A percentile compares a stretch with the other conserved stretches of the same genome.
These are phyloP conservation scores for Colletotrichum aenigma DNA, from an alignment of 2,329 filamentous ascomycete genomes.

Conservation along the genomic window DNA sequence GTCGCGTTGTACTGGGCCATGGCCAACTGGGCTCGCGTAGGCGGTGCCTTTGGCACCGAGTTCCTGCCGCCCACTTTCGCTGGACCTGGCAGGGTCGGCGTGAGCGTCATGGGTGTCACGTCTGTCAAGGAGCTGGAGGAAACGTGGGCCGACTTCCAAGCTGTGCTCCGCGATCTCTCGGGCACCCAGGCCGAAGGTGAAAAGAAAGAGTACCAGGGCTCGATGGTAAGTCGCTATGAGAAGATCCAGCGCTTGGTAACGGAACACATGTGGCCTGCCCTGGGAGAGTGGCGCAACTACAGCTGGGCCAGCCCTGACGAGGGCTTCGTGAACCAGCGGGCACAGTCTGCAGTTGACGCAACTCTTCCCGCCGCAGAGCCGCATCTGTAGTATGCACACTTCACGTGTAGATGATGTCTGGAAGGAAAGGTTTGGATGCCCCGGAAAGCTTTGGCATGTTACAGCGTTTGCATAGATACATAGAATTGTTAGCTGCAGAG, in stretches of 20 bases:
- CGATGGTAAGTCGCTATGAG: constrained; percentile 24
- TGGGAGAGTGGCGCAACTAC: constrained; percentile 68
- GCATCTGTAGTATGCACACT: background rate
- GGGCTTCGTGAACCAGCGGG: constrained; percentile 42
- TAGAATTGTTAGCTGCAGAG: background rate
- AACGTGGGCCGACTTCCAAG: constrained; percentile 63
- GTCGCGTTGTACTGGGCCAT: constrained; percentile 85
- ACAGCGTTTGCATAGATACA: background rate
- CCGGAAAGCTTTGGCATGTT: background rate
- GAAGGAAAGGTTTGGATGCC: background rate
- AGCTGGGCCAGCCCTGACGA: constrained; percentile 66
- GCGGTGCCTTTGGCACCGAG: constrained; percentile 45
- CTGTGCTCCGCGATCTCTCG: constrained; percentile 49
- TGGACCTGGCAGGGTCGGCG: constrained; percentile 45
- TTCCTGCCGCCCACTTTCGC: constrained; percentile 13
- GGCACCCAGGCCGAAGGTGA: constrained; percentile 27
- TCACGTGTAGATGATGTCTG: background rate
- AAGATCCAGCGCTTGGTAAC: constrained; percentile 38
- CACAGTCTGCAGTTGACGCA: background rate
- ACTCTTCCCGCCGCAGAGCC: constrained; percentile 14
- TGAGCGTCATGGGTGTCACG: constrained; percentile 70
- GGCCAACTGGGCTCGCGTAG: constrained; percentile 60
- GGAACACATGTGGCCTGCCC: constrained; percentile 55
- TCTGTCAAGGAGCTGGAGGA: constrained; percentile 67
- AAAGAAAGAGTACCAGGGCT: constrained; percentile 15